phyloP scores from a whole-genome alignment of 805 yeast genomes.

The Cyberlindnera saturnus region DNA sequence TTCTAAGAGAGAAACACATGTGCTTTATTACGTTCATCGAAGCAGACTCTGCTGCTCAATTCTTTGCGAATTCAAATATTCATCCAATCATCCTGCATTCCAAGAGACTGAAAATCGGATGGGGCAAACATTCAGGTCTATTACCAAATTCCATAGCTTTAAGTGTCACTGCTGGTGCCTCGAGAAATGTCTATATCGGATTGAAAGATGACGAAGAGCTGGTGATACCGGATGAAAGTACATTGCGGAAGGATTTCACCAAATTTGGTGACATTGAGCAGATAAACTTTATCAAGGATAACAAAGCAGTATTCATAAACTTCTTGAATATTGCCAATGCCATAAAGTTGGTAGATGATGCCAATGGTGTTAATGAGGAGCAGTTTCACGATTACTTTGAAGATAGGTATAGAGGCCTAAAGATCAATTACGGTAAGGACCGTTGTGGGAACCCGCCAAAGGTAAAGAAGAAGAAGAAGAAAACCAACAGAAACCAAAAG shows the following conservation, averaged over 20 bases:
- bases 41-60: slow-evolving; percentile 57
- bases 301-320: slow-evolving; percentile 71
- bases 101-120: slow-evolving; percentile 56
- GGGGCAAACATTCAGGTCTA: slow-evolving; percentile 67
- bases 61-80: slow-evolving; percentile 52
- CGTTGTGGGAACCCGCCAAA: slow-evolving; percentile 75
- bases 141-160: slow-evolving; percentile 46
- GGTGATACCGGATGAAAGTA: slow-evolving; percentile 39
- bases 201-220: slow-evolving; percentile 28
- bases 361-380: slow-evolving; percentile 33
- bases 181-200: slow-evolving; percentile 73
- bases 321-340: slow-evolving; percentile 60
- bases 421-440: slow-evolving; percentile 69
- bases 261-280: slow-evolving; percentile 71
- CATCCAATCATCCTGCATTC: slow-evolving; percentile 60
- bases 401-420: slow-evolving; percentile 45
- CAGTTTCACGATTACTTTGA: slow-evolving; percentile 34
- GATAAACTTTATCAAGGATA: slow-evolving; percentile 62
- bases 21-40: slow-evolving; percentile 70
- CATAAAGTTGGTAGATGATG: slow-evolving; percentile 55
- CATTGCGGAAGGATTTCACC: slow-evolving; percentile 53
- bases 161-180: slow-evolving; percentile 70
- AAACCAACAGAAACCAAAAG: slow-evolving; percentile 7
- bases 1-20: slow-evolving; percentile 44
- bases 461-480: slow-evolving; percentile 30